Evolutionary conservation across 306 rosid genomes (phyloP), one percentile per base, ranked within the genome.

Genomic region (Pterocarpus macrocarpus): DNA sequence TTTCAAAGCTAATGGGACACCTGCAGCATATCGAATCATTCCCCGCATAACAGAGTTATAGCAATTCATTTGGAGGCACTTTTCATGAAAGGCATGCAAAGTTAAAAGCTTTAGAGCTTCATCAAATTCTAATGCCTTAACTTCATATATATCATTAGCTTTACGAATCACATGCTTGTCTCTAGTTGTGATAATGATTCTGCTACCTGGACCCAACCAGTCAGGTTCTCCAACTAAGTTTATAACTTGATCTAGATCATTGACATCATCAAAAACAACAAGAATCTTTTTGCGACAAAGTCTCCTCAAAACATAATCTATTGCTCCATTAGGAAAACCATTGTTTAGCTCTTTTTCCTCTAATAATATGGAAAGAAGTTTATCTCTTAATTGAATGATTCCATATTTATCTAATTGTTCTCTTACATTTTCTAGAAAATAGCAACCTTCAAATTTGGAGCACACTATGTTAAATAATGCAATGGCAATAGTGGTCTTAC

Each of bases 251-350:
- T n/a, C 7, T 2, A 28, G 28, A 53, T 53, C 8, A n/a, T 1
- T 53, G 59, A 53, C 59, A n/a, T 53, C 59, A 53, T 53, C 59
- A 53, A 53, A 28, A 53, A 53, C 59, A 15, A 53, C 59, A 53
- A 53, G 59, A 53, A 53, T n/a, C 59, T 5, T 53, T 53, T 53
- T 50, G 6, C 33, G 33, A 1, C 11, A 0, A 56, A 56, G 62
- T 13, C 39, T 49, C 38, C 67, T 62, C 14, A 32, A 2, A 33
- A 28, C 5, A 22, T 62, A 2, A 3, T 2, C 3, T 28, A 41
- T 5, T 62, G 6, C 16, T 10, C 39, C 41, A 28, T 10, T 9
- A 11, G 39, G 38, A 1, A 3, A 41, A 62, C 14, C 28, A 22
- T 22, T 52, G 2, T 52, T 58, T 7, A 22, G 4, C 8, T 62